Evolutionary conservation across 257 asterid genomes (phyloP), one percentile per base, ranked within the genome.

Genomic region (Solanum sitiens): DNA sequence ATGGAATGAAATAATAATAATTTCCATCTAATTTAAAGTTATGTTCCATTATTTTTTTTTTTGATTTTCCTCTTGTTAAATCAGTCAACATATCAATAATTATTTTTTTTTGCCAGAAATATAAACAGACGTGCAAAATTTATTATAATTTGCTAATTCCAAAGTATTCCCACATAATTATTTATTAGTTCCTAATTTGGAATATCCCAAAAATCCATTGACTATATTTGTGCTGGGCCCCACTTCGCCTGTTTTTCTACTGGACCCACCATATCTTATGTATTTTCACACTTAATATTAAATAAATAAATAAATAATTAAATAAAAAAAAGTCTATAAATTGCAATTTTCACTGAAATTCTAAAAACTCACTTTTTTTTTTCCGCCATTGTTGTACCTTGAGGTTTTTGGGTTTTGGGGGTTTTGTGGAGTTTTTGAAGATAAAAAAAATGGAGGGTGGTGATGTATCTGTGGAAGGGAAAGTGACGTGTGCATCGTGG

Each of bases 401-500:
- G 70, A 61, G 27, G 25, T 4, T 23, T 61, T 61, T 23, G 68
- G 68, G 20, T 67, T 50, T 27, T 77, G 37, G 86, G 86, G 87
- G 23, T 75, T 44, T 27, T 88, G 86, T 59, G 11, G 68, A 59
- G 68, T 15, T 50, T 15, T 16, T 5, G 27, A 21, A 20, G 12
- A 18, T 56, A 8, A 61, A 23, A 83, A 96, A 61, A 83, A 96
- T 94, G 98, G 98, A 91, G 89, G 95, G 93, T 32, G 91, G 89
- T 56, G 95, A 94, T 91, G 92, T 92, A 79, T 84, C 94, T 87
- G 94, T 87, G 59, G 67, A 89, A 71, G 95, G 97, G 85, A 92
- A 91, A 68, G 98, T 94, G 88, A 93, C 94, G 50, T 93, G 95
- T 87, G 93, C 98, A 59, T 87, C 94, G 88, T 97, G 99, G 99